Evolutionary conservation across 2,329 filamentous ascomycete genomes (phyloP).

Genomic region (Neofusicoccum parvum): DNA sequence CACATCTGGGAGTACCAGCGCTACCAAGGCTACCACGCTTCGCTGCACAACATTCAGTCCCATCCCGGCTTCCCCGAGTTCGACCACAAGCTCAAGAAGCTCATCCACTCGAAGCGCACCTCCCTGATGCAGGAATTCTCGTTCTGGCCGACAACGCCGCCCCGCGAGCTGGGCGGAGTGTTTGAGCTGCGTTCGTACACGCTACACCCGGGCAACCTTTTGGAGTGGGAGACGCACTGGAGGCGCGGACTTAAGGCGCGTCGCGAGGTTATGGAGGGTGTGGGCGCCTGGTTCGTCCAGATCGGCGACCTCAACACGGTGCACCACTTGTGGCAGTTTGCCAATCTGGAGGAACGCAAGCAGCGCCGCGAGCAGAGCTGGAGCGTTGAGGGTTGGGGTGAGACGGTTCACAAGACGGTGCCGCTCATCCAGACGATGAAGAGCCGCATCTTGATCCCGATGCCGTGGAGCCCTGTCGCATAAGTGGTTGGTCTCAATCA

Average conservation of each 20-base stretch:
- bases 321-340: constrained; percentile 98
- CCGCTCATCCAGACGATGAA: constrained; percentile 97
- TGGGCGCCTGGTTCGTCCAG: constrained; percentile 98
- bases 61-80: constrained; percentile 85
- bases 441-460: constrained; percentile 87
- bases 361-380: constrained; percentile 90
- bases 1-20: constrained; percentile 99
- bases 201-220: constrained; percentile 88
- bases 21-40: constrained; percentile 93
- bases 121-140: constrained; percentile 99
- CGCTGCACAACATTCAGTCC: constrained; percentile 78
- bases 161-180: constrained; percentile 84
- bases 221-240: constrained; percentile 99
- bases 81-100: constrained; percentile 78
- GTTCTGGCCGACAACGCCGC: constrained; percentile 96
- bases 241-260: constrained; percentile 86
- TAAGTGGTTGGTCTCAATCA: not conserved
- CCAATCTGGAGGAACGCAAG: constrained; percentile 92
- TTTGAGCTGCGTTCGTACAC: constrained; percentile 98
- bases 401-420: constrained; percentile 98
- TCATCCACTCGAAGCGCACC: constrained; percentile 81
- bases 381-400: constrained; percentile 91
- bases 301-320: constrained; percentile 97
- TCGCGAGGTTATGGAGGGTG: constrained; percentile 96
- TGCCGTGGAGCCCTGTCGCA: constrained; percentile 84